Percentiles rank a stretch among this genome's conserved stretches.
Conservation (phyloP, 164 flowering plant species). For the Stephania yunnanensis region DNA sequence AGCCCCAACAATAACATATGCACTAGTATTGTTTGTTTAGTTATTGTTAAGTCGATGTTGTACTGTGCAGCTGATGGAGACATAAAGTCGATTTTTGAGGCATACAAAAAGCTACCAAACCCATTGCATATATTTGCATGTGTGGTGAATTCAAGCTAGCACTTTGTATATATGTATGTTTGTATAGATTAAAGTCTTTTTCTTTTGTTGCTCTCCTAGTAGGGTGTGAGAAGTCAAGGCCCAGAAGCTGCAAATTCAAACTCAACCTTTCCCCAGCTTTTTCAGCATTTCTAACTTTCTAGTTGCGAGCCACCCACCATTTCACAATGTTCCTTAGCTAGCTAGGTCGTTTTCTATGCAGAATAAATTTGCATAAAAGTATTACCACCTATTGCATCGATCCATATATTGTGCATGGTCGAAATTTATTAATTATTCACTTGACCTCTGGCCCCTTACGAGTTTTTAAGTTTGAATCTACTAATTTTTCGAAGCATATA, state of each 20-base stretch:
- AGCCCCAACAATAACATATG: background rate
- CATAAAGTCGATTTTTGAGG: conserved; percentile 11
- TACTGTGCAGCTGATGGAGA: background rate
- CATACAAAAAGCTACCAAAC: background rate
- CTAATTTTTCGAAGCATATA: too few species aligned
- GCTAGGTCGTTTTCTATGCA: background rate
- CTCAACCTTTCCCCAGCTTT: conserved; percentile 16
- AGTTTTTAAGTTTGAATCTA: too few species aligned
- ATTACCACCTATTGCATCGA: too few species aligned
- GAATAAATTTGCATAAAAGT: too few species aligned
- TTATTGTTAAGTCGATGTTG: background rate
- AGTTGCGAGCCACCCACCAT: background rate
- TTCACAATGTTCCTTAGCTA: background rate
- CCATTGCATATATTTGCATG: conserved; percentile 5
- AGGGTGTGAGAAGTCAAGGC: conserved; percentile 20
- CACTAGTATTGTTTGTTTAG: background rate
- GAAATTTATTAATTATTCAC: too few species aligned
- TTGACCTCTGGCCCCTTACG: too few species aligned
- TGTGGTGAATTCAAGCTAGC: background rate
- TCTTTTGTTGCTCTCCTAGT: conserved; percentile 3
- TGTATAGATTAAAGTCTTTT: background rate
- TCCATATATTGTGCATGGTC: too few species aligned
- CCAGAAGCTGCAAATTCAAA: conserved; percentile 14
- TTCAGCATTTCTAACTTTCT: conserved; percentile 8
- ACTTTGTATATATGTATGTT: background rate